Evolutionary conservation across 2,329 filamentous ascomycete genomes (phyloP).

Genomic region (Dothideomycetidae sp.): DNA sequence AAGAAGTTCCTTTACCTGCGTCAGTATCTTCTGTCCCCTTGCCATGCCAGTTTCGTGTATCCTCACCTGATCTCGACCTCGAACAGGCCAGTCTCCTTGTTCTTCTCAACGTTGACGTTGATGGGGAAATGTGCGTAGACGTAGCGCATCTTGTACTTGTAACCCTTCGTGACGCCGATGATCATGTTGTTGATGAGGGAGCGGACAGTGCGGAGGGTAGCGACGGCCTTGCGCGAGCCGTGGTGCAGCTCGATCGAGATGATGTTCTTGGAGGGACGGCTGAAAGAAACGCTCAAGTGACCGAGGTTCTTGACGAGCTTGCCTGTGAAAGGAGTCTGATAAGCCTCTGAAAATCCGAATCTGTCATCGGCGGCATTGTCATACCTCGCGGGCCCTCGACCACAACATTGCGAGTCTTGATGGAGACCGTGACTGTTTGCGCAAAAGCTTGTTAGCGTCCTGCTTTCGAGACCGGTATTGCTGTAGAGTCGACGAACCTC

Average conservation of each 20-base stretch:
- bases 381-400: slow-evolving; percentile 91
- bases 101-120: slow-evolving; percentile 99
- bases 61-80: slow-evolving; percentile 95
- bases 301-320: slow-evolving; percentile 95
- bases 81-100: slow-evolving; percentile 69
- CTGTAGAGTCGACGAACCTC: slow-evolving; percentile 60
- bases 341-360: slow-evolving; percentile 14
- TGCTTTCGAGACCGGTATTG: slow-evolving; percentile 14
- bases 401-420: slow-evolving; percentile 92
- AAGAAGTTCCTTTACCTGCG: slow-evolving; percentile 67
- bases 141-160: slow-evolving; percentile 99
- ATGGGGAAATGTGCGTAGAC: slow-evolving; percentile 99
- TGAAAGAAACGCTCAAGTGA: slow-evolving; percentile 94
- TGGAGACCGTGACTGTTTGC: slow-evolving; percentile 77
- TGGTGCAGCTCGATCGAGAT: slow-evolving; percentile 99
- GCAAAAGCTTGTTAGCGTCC: slow-evolving; percentile 14
- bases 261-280: slow-evolving; percentile 65
- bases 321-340: slow-evolving; percentile 38
- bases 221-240: slow-evolving; percentile 93
- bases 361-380: slow-evolving; percentile 10
- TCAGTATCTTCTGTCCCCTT: slow-evolving; percentile 11
- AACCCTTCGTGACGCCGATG: slow-evolving; percentile 95
- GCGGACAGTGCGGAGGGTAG: slow-evolving; percentile 93
- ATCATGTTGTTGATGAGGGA: slow-evolving; percentile 98
- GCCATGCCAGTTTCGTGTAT: neutral